A percentile compares a stretch with the other conserved stretches of the same genome.
These are phyloP conservation scores for Massariosphaeria phaeospora DNA, from an alignment of 495 filamentous ascomycete genomes.

Conservation along the genomic window DNA sequence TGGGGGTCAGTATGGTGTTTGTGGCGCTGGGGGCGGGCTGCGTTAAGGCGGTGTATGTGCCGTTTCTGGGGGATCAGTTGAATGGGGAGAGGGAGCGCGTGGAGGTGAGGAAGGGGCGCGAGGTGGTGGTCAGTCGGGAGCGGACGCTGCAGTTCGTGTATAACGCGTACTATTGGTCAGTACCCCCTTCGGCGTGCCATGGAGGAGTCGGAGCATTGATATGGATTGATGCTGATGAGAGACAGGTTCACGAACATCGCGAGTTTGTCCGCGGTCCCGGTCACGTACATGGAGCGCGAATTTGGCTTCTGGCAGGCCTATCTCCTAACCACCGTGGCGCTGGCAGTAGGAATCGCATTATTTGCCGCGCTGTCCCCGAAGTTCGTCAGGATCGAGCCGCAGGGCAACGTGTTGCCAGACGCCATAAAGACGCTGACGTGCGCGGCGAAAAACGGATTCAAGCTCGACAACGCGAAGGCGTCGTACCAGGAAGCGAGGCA, in stretches of 20 bases:
- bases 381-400: neutral
- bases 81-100: neutral
- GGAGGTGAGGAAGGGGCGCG: neutral
- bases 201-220: neutral
- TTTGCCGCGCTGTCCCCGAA: neutral
- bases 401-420: conserved; percentile 3
- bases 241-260: conserved; percentile 12
- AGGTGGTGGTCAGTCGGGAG: neutral
- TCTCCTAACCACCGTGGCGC: neutral
- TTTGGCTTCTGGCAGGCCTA: conserved; percentile 6
- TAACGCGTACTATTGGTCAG: conserved; percentile 11
- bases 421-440: neutral
- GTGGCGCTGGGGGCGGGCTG: neutral
- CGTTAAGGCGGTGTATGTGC: conserved; percentile 5
- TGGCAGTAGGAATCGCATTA: neutral
- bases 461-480: conserved; percentile 1
- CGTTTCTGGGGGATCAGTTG: conserved; percentile 9
- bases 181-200: neutral
- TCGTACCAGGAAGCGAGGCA: neutral
- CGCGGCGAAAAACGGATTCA: conserved; percentile 2
- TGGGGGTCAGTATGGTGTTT: neutral
- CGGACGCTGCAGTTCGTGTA: conserved; percentile 2
- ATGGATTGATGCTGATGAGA: neutral
- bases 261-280: conserved; percentile 3
- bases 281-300: conserved; percentile 1